Base-by-base conservation (phyloP, 2,329 filamentous ascomycete species). In the Bipolaris victoriae region DNA sequence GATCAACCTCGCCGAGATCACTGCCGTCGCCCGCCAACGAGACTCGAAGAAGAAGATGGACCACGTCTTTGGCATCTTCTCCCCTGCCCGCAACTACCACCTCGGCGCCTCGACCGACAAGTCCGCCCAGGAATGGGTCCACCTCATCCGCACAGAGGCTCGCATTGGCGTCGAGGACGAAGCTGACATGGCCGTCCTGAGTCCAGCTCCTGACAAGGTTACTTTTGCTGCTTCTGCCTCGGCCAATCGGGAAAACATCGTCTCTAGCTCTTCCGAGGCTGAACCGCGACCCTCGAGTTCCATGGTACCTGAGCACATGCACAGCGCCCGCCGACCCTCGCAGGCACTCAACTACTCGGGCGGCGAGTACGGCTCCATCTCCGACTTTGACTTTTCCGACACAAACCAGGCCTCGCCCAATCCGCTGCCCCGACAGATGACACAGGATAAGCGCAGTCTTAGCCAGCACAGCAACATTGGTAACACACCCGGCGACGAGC, bases 11-110 rank as follows among this genome's bases (percentile, higher is more conserved):
- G 90, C 91, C 41, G 95, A 99, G 59, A 85, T 98, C 57, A 97
- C 93, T 3, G 93, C 95, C 7, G 91, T 97, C 43, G 91, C 93
- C 1, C 86, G 91, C 57, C 88, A 98, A 62, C 93, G 91, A 70
- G 92, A 96, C 68, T 90, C 91, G 7, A 97, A 96, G 77, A 88
- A 92, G 60, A 93, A 90, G 74, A 89, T 90, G 57, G 86, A 91
- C 50, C 88, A 97, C 73, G 86, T 97, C 59, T 98, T 99, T 73
- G 95, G 91, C 18, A 84, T 98, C 44, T 99, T 97, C 78, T 94
- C 92, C 0, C 90, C 93, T 0, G 90, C 92, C 15, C 89, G 90
- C 64, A 98, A 97, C 78, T 97, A 90, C 78, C 92, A 97, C 70
- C 87, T 99, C 58, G 90, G 96, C 76, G 92, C 91, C 0, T 75